Evolutionary conservation across 1,284 basidiomycete species (phyloP).

Genomic region (Xerocomus tenax): DNA sequence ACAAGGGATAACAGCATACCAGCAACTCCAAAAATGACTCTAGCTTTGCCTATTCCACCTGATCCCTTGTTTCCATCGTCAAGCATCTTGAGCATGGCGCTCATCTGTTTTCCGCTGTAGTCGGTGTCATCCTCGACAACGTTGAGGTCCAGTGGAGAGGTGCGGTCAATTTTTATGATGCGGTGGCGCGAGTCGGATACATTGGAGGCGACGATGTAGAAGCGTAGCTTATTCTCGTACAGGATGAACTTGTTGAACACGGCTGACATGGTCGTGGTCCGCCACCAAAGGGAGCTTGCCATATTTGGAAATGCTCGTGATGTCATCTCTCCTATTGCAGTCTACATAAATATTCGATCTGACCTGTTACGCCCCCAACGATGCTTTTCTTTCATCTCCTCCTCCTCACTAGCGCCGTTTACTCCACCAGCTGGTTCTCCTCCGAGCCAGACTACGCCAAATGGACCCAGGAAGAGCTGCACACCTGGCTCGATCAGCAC

Average conservation of each 20-base stretch:
- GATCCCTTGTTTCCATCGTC: slow-evolving; percentile 86
- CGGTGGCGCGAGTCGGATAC: slow-evolving; percentile 76
- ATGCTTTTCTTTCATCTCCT: slow-evolving; percentile 10
- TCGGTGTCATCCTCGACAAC: slow-evolving; percentile 81
- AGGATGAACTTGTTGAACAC: slow-evolving; percentile 84
- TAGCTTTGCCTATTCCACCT: slow-evolving; percentile 79
- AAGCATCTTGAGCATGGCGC: slow-evolving; percentile 84
- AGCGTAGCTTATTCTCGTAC: slow-evolving; percentile 81
- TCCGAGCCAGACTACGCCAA: slow-evolving; percentile 42
- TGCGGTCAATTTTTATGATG: slow-evolving; percentile 87
- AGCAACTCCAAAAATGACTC: slow-evolving; percentile 72
- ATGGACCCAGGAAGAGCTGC: slow-evolving; percentile 60
- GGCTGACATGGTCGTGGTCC: slow-evolving; percentile 10
- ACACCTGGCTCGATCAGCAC: slow-evolving; percentile 65
- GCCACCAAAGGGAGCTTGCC: background rate
- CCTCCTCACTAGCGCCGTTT: slow-evolving; percentile 14
- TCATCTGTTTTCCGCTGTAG: slow-evolving; percentile 85
- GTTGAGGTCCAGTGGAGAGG: slow-evolving; percentile 61
- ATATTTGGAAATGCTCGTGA: slow-evolving; percentile 13
- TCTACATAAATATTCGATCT: background rate
- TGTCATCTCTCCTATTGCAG: slow-evolving; percentile 22
- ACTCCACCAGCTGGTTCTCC: slow-evolving; percentile 26
- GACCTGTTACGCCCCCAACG: background rate
- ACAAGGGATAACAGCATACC: slow-evolving; percentile 34
- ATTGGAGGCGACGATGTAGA: slow-evolving; percentile 85